A percentile compares a stretch with the other conserved stretches of the same genome.
Evolutionary conservation across 75 land plant species (phyloP).

Genomic region (Cryptomeria japonica): DNA sequence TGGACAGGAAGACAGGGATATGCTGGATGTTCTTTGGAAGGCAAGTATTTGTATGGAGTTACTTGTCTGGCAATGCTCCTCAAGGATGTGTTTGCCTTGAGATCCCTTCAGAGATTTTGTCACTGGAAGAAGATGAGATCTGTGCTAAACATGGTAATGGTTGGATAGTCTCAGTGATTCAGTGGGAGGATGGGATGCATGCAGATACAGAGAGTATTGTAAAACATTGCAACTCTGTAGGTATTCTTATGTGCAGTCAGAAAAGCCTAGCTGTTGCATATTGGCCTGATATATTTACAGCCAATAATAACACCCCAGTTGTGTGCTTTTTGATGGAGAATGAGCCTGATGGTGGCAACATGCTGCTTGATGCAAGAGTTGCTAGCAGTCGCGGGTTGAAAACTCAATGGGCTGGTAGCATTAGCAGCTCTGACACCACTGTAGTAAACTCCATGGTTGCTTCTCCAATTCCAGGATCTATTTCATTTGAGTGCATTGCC

Average conservation of each 20-base stretch:
- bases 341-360: slow-evolving; percentile 15
- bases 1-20: slow-evolving; percentile 72
- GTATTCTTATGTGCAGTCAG: slow-evolving; percentile 67
- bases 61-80: slow-evolving; percentile 49
- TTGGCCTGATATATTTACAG: slow-evolving; percentile 81
- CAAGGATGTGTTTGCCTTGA: slow-evolving; percentile 55
- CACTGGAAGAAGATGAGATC: slow-evolving; percentile 15
- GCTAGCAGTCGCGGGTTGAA: slow-evolving; percentile 11
- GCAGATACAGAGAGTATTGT: slow-evolving; percentile 6
- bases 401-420: slow-evolving; percentile 14
- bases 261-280: slow-evolving; percentile 61
- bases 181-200: slow-evolving; percentile 39
- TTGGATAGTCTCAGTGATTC: slow-evolving; percentile 71
- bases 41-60: slow-evolving; percentile 79
- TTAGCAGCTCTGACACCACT: slow-evolving; percentile 14
- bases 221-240: slow-evolving; percentile 40
- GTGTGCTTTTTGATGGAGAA: slow-evolving; percentile 32
- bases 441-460: slow-evolving; percentile 68
- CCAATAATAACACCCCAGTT: slow-evolving; percentile 21
- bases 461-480: slow-evolving; percentile 42
- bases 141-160: slow-evolving; percentile 18
- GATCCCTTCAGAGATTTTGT: slow-evolving; percentile 50
- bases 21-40: slow-evolving; percentile 81
- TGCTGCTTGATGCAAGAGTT: slow-evolving; percentile 15
- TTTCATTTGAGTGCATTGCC: slow-evolving; percentile 44